phyloP scores from a whole-genome alignment of 257 asterid species.

The Primulina tabacum region DNA sequence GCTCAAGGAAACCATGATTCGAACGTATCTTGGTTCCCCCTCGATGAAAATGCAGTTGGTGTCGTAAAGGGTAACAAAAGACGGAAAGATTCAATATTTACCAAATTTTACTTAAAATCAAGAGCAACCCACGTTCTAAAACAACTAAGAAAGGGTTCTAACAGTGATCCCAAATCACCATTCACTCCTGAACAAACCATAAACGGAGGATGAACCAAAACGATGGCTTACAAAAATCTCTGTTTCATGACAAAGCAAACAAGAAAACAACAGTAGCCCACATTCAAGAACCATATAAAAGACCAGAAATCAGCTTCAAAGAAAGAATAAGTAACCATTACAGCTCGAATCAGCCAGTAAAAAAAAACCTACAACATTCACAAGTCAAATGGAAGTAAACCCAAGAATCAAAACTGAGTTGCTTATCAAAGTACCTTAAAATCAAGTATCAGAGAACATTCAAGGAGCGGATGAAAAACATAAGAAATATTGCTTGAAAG shows the following conservation, averaged over 20 bases:
- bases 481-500: not conserved
- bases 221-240: not conserved
- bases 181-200: not conserved
- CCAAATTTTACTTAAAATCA: not conserved
- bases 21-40: not conserved
- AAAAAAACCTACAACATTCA: not conserved
- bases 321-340: not conserved
- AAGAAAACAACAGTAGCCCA: not conserved
- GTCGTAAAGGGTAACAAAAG: not conserved
- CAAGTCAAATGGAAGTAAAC: not conserved
- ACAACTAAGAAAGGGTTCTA: not conserved
- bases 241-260: too few relatives aligned
- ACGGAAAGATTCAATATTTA: not conserved
- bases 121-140: not conserved
- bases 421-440: not conserved
- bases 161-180: not conserved
- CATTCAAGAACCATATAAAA: not conserved
- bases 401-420: not conserved
- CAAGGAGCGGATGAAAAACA: not conserved
- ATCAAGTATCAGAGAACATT: not conserved
- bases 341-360: not conserved
- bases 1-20: not conserved
- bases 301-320: not conserved
- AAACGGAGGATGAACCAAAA: not conserved
- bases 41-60: not conserved